These are phyloP conservation scores for Lactarius indigo DNA, from an alignment of 768 basidiomycete genomes.

Conservation along the genomic window DNA sequence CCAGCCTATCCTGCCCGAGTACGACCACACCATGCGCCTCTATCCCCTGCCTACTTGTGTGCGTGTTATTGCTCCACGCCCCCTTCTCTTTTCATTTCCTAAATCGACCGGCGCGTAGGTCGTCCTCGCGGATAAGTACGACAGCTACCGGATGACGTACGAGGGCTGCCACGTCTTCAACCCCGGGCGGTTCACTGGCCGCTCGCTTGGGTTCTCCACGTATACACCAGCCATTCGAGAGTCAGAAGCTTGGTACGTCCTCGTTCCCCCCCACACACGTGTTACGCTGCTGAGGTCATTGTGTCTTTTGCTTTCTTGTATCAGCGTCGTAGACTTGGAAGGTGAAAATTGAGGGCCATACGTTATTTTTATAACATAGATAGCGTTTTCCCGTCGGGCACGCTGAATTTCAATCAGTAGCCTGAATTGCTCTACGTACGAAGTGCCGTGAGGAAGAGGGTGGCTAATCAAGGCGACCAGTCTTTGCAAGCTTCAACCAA, in stretches of 20 bases:
- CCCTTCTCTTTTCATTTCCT: background rate
- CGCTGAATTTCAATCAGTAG: conserved; percentile 4
- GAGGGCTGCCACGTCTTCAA: conserved; percentile 99
- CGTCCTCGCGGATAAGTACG: conserved; percentile 93
- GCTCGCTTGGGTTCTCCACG: conserved; percentile 80
- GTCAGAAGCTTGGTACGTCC: conserved; percentile 78
- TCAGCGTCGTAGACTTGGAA: conserved; percentile 23
- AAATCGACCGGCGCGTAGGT: conserved; percentile 46
- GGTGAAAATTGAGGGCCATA: conserved; percentile 9
- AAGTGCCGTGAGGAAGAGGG: background rate
- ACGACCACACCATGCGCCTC: conserved; percentile 86
- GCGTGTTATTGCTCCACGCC: conserved; percentile 32
- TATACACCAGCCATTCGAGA: conserved; percentile 83
- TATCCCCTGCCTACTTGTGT: conserved; percentile 94
- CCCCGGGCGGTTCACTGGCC: conserved; percentile 87
- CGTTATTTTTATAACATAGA: too few relatives aligned
- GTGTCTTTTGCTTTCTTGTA: background rate
- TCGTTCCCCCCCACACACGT: background rate
- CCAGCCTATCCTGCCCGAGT: conserved; percentile 85
- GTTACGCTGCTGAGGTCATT: background rate
- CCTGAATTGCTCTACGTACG: background rate
- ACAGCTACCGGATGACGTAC: conserved; percentile 93
- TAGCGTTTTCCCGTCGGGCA: background rate
- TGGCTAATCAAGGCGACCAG: background rate
- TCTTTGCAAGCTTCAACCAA: background rate